phyloP scores from a whole-genome alignment of 768 basidiomycete genomes.

The Suillus variegatus region DNA sequence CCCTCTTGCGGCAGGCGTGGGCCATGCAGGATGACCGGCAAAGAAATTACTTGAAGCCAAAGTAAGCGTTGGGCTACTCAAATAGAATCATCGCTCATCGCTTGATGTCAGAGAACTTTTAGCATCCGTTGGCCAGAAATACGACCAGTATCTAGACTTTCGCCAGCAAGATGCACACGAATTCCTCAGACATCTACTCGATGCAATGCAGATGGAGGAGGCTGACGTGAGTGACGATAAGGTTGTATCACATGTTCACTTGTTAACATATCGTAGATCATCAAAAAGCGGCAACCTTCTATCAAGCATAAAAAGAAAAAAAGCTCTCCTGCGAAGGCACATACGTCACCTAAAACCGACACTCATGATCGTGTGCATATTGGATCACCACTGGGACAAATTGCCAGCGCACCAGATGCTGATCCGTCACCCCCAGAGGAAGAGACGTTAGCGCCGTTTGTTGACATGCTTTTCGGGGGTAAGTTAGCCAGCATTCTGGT shows the following conservation, averaged over 20 bases:
- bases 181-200: constrained; percentile 84
- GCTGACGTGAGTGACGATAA: constrained; percentile 61
- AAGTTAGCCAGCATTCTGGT: constrained; percentile 88
- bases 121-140: constrained; percentile 72
- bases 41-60: constrained; percentile 63
- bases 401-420: background rate
- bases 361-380: background rate
- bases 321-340: constrained; percentile 2
- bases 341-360: background rate
- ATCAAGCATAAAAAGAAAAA: constrained; percentile 36
- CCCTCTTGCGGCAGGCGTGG: constrained; percentile 65
- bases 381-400: constrained; percentile 5
- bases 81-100: background rate
- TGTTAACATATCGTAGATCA: constrained; percentile 51
- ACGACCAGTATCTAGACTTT: constrained; percentile 94
- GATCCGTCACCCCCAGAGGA: constrained; percentile 35
- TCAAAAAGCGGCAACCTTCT: constrained; percentile 69
- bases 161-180: constrained; percentile 97
- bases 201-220: constrained; percentile 95
- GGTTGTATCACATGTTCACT: constrained; percentile 3
- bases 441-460: constrained; percentile 64
- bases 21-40: constrained; percentile 51
- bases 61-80: constrained; percentile 45
- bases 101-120: constrained; percentile 54
- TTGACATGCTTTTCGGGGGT: constrained; percentile 91